Conservation (phyloP, 257 asterid species). For the Forsythia viridissima region DNA sequence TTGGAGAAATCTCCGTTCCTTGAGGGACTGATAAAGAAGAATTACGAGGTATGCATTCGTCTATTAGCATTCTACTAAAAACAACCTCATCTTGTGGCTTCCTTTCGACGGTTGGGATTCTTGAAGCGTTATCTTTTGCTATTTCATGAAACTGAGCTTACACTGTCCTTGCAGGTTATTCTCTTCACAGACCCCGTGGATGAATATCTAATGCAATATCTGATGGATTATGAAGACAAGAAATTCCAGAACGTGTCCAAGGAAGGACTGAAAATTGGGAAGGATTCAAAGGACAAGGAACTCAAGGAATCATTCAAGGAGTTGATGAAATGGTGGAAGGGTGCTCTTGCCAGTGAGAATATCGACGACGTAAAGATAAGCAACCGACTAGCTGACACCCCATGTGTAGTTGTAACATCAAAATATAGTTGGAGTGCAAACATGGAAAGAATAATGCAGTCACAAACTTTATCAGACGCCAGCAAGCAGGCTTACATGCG, state of each 20-base stretch:
- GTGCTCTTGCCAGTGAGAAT: slow-evolving; percentile 72
- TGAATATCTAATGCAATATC: slow-evolving; percentile 89
- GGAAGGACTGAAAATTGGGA: slow-evolving; percentile 74
- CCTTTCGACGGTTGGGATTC: neutral
- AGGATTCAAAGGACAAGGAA: slow-evolving; percentile 78
- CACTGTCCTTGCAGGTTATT: slow-evolving; percentile 57
- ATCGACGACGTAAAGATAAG: slow-evolving; percentile 86
- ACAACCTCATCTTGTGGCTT: neutral
- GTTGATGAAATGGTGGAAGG: slow-evolving; percentile 92
- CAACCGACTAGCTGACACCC: slow-evolving; percentile 81
- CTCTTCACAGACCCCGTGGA: slow-evolving; percentile 85
- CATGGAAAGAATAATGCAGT: slow-evolving; percentile 77
- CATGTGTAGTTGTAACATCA: slow-evolving; percentile 88
- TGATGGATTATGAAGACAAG: slow-evolving; percentile 90
- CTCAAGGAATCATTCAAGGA: slow-evolving; percentile 80
- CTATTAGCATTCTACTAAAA: neutral
- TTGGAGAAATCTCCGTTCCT: slow-evolving; percentile 97
- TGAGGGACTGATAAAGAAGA: slow-evolving; percentile 79
- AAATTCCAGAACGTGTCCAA: slow-evolving; percentile 19
- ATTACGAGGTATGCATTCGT: slow-evolving; percentile 62
- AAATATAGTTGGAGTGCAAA: slow-evolving; percentile 85
- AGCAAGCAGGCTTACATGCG: slow-evolving; percentile 86
- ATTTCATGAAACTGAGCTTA: neutral
- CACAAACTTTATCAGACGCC: slow-evolving; percentile 47
- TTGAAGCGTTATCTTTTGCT: neutral